Evolutionary conservation across 208 protist species (phyloP).

Genomic region (Leishmania tarentolae): DNA sequence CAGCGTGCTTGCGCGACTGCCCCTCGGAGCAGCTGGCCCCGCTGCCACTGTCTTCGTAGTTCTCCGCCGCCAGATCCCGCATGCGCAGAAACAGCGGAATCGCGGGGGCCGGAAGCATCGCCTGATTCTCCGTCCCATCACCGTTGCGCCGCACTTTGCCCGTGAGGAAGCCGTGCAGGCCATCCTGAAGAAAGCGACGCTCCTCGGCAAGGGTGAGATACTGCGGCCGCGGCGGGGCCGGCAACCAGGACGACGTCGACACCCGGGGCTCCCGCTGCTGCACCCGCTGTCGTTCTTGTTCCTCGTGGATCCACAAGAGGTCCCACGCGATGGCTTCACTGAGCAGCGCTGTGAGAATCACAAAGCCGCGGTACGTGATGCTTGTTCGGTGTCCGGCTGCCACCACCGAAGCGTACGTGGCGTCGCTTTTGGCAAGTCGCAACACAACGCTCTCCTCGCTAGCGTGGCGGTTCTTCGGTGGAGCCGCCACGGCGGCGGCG

Average conservation of each 20-base stretch:
- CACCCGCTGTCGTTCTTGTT: slow-evolving; percentile 6
- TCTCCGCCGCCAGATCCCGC: slow-evolving; percentile 12
- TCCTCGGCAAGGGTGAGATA: slow-evolving; percentile 33
- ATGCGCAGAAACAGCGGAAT: slow-evolving; percentile 58
- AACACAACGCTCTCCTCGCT: slow-evolving; percentile 30
- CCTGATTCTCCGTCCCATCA: slow-evolving; percentile 22
- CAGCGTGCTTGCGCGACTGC: not conserved
- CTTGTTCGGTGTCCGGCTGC: slow-evolving; percentile 15
- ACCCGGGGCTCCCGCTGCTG: not conserved
- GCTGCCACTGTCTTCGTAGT: slow-evolving; percentile 1
- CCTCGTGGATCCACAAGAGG: slow-evolving; percentile 35
- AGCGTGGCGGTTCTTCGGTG: not conserved
- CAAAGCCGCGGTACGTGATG: slow-evolving; percentile 52
- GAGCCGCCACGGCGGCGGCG: not conserved
- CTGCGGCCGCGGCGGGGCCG: not conserved
- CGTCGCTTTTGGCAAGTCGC: slow-evolving; percentile 30
- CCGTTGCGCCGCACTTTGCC: slow-evolving; percentile 17
- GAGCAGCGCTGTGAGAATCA: slow-evolving; percentile 37
- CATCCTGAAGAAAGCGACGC: slow-evolving; percentile 45
- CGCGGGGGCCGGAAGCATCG: slow-evolving; percentile 42
- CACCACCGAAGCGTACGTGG: slow-evolving; percentile 10
- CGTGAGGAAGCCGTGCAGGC: slow-evolving; percentile 41
- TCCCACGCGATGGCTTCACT: slow-evolving; percentile 63
- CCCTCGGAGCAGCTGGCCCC: not conserved
- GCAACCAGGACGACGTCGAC: not conserved